Evolutionary conservation across 768 basidiomycete species (phyloP), one percentile per base, ranked within the genome.

Genomic region (Collybia mongolica): DNA sequence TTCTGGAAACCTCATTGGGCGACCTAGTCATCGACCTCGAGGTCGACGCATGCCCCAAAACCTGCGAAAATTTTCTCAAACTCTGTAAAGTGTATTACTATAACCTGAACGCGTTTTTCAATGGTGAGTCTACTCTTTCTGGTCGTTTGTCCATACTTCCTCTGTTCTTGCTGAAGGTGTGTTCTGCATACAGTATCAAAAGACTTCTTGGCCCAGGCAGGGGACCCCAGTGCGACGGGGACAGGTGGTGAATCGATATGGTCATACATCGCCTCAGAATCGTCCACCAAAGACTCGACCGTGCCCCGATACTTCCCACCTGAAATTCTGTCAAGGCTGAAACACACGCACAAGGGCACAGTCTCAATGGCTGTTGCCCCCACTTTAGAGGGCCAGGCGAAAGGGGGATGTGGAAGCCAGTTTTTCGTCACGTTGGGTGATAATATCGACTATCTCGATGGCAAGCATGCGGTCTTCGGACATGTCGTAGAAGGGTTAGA

Each of bases 301-400:
- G 64, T 75, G 6, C 72, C 84, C n/a, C 85, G 94, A 22, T 95
- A 97, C 68, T 95, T 95, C 62, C 65, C 80, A n/a, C 94, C 94
- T 0, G 90, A 93, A 63, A 76, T 94, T 48, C 69, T 81, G 1
- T 84, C 90, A 1, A 81, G 77, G 50, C 76, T 98, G 52, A 98
- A 98, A 68, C 97, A 99, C 64, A 76, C 75, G 0, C 69, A 74
- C 7, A 85, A 81, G 57, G 97, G 97, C 17, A 98, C 93, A 0
- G 89, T 99, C 14, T 98, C 94, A 0, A 98, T 98, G 97, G 97
- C 97, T 6, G 84, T 98, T 8, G 90, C 96, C 2, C 93, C 93
- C n/a, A 73, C 83, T 1, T 56, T 87, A 11, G 85, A 82, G 44
- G 82, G 78, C 2, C 72, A 81, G 41, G 32, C 32, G 11, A 70